Percentiles rank a stretch among this genome's conserved stretches.
Evolutionary conservation across 208 protist species (phyloP).

Genomic region (Tritrichomonas foetus): DNA sequence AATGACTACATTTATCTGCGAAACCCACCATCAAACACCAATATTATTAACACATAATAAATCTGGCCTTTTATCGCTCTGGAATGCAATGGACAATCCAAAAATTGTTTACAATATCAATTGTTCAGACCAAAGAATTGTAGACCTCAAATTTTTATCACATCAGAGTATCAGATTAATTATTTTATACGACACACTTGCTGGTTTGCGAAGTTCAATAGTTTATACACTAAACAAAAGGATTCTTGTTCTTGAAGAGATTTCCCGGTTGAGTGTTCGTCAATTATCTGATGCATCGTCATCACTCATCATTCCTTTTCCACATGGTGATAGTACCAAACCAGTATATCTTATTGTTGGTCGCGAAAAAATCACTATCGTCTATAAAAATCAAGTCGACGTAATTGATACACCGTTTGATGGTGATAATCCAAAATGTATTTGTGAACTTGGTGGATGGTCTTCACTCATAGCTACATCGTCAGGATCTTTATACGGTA

Average conservation of each 20-base stretch:
- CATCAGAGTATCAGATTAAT: background rate
- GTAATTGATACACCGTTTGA: background rate
- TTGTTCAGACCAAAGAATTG: background rate
- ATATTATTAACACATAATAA: slow-evolving; percentile 1
- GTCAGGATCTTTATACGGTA: background rate
- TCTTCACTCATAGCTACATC: background rate
- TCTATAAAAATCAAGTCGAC: background rate
- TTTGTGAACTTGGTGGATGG: background rate
- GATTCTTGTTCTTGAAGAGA: background rate
- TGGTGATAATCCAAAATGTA: background rate
- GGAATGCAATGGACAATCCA: background rate
- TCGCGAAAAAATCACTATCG: background rate
- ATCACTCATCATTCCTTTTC: background rate
- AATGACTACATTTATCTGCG: background rate
- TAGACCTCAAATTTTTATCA: background rate
- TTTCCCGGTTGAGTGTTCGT: background rate
- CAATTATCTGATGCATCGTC: background rate
- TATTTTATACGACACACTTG: background rate
- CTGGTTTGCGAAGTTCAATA: background rate
- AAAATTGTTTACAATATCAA: background rate
- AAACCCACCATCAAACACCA: background rate
- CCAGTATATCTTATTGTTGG: background rate
- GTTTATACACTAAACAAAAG: background rate
- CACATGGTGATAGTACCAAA: background rate
- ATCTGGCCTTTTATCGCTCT: background rate